These are phyloP conservation scores for Sphaerosporella brunnea DNA, from an alignment of 495 filamentous ascomycete genomes.

Conservation along the genomic window DNA sequence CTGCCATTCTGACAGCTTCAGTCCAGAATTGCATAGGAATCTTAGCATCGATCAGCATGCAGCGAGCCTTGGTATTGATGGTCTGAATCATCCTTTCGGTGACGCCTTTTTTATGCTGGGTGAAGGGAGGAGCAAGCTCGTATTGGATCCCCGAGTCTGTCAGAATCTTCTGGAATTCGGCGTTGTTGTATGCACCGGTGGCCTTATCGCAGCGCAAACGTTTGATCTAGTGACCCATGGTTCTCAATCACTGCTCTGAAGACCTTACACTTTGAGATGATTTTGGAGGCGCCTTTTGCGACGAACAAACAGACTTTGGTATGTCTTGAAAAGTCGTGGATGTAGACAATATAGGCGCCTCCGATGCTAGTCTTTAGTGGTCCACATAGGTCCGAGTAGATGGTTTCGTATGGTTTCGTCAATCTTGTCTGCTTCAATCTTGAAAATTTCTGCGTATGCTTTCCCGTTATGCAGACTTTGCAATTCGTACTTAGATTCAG, in stretches of 20 bases:
- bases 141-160: background rate
- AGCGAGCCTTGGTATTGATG: background rate
- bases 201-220: slow-evolving; percentile 4
- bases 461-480: no score
- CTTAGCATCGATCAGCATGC: background rate
- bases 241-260: background rate
- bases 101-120: slow-evolving; percentile 4
- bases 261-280: background rate
- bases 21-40: background rate
- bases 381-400: background rate
- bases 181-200: slow-evolving; percentile 7
- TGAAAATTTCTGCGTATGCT: no score
- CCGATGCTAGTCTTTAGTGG: background rate
- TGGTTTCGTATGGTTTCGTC: background rate
- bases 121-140: background rate
- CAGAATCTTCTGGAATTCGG: background rate
- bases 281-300: background rate
- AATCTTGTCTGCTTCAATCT: no score
- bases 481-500: no score
- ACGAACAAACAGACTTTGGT: background rate
- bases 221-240: background rate
- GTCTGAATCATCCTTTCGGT: slow-evolving; percentile 7
- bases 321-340: background rate
- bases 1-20: background rate
- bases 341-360: background rate